Percentiles rank a stretch among this genome's conserved stretches.
phyloP scores from a whole-genome alignment of 2,329 filamentous ascomycete species.

The Colletotrichum sp. region DNA sequence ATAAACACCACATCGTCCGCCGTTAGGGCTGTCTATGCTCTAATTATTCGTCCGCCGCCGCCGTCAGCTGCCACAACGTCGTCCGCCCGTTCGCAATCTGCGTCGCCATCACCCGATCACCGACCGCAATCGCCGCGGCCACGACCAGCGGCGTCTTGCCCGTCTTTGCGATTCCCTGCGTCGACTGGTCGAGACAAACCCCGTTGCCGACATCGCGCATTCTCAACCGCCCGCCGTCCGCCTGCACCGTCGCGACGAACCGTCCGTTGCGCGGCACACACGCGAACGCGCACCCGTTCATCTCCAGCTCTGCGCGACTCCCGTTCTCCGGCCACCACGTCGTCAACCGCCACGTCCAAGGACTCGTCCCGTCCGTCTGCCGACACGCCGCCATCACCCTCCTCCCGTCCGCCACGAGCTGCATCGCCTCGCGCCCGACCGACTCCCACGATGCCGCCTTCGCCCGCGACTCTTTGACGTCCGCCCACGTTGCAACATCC shows the following conservation, averaged over 20 bases:
- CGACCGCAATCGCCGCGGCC: background rate
- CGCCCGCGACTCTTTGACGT: background rate
- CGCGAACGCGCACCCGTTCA: constrained; percentile 7
- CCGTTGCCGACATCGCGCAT: constrained; percentile 1
- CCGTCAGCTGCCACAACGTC: constrained; percentile 12
- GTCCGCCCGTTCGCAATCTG: constrained; percentile 3
- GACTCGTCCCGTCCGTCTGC: background rate
- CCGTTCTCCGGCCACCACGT: constrained; percentile 10
- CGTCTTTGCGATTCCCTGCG: constrained; percentile 9
- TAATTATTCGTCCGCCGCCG: background rate
- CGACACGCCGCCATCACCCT: constrained; percentile 1
- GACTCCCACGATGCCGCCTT: background rate
- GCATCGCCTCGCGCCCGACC: background rate
- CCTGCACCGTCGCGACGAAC: constrained; percentile 13
- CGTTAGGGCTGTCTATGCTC: background rate
- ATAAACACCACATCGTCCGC: background rate
- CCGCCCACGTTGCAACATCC: background rate
- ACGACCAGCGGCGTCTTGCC: constrained; percentile 11
- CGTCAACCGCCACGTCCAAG: constrained; percentile 1
- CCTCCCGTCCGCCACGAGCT: background rate
- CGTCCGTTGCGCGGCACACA: background rate
- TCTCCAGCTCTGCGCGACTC: constrained; percentile 2
- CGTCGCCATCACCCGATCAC: constrained; percentile 4
- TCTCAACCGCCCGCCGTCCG: constrained; percentile 2
- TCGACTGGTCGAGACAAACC: constrained; percentile 16